Conservation (phyloP, 208 protist species). For the Tetramitus jugosus region DNA sequence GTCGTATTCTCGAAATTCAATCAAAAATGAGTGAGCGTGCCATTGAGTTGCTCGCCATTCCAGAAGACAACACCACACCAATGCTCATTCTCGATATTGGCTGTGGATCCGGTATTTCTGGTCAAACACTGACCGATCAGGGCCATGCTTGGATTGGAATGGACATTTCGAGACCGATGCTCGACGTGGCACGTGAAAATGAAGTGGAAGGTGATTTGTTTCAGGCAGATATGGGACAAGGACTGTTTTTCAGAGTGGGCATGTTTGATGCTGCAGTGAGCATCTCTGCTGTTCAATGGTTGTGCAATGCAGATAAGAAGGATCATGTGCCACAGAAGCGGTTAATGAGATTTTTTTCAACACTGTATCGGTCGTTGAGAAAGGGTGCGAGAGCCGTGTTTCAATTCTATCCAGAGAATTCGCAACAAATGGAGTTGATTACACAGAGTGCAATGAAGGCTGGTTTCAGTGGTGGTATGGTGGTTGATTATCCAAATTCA, state of each 20-base stretch:
- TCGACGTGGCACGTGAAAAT: constrained; percentile 65
- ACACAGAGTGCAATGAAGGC: constrained; percentile 85
- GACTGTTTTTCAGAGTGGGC: constrained; percentile 87
- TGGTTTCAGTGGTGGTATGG: constrained; percentile 93
- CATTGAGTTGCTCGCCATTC: constrained; percentile 88
- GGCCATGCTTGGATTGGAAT: constrained; percentile 93
- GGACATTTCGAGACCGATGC: constrained; percentile 90
- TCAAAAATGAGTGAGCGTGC: constrained; percentile 90
- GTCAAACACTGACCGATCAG: constrained; percentile 77
- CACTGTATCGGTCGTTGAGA: constrained; percentile 85
- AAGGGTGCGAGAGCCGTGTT: constrained; percentile 82
- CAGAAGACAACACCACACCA: constrained; percentile 44
- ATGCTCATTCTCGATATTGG: constrained; percentile 93
- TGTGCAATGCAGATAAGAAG: constrained; percentile 91
- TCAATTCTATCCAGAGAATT: constrained; percentile 92
- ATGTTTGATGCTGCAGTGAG: constrained; percentile 95
- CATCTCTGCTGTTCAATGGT: constrained; percentile 97
- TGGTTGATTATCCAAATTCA: constrained; percentile 95
- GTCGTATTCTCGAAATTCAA: constrained; percentile 92
- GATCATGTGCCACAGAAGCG: constrained; percentile 81
- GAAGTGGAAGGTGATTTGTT: constrained; percentile 71
- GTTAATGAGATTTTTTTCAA: constrained; percentile 87
- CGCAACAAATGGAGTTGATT: constrained; percentile 91
- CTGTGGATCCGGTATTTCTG: constrained; percentile 94
- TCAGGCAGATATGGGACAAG: constrained; percentile 83